A percentile compares a stretch with the other conserved stretches of the same genome.
phyloP scores from a whole-genome alignment of 148 eudicot genomes.

The Rhododendron molle region DNA sequence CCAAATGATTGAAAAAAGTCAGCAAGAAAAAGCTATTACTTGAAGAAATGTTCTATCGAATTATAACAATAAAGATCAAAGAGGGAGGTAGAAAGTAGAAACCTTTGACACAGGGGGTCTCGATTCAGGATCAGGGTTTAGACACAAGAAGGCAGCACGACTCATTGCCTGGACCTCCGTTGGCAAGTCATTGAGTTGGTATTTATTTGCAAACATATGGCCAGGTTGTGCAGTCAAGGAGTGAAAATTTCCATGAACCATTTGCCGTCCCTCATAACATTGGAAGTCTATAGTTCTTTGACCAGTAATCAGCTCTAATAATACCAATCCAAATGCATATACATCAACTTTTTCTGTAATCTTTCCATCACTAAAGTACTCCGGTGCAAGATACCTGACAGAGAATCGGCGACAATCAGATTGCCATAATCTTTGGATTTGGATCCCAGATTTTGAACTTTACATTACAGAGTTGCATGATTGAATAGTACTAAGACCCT shows the following conservation, averaged over 20 bases:
- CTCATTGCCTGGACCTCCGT: constrained; percentile 63
- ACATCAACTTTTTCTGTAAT: constrained; percentile 81
- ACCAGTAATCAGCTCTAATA: constrained; percentile 77
- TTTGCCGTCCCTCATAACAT: constrained; percentile 29
- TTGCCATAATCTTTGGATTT: background rate
- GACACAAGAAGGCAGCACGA: constrained; percentile 77
- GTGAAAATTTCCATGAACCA: constrained; percentile 37
- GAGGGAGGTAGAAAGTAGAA: constrained; percentile 13
- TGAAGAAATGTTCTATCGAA: background rate
- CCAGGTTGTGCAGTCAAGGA: constrained; percentile 35
- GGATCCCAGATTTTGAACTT: background rate
- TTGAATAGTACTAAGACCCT: background rate
- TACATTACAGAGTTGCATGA: background rate
- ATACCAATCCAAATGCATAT: constrained; percentile 77
- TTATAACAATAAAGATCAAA: background rate
- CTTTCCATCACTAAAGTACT: constrained; percentile 51
- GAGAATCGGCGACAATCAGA: background rate
- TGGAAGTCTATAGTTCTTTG: constrained; percentile 50
- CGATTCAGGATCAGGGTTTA: constrained; percentile 70
- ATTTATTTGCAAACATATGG: constrained; percentile 22
- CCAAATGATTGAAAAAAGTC: background rate
- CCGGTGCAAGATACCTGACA: constrained; percentile 82
- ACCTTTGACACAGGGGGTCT: constrained; percentile 97
- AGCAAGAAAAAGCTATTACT: background rate
- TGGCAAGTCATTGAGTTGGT: constrained; percentile 44